These are phyloP conservation scores for Mycena filopes DNA, from an alignment of 768 basidiomycete species.

Conservation along the genomic window DNA sequence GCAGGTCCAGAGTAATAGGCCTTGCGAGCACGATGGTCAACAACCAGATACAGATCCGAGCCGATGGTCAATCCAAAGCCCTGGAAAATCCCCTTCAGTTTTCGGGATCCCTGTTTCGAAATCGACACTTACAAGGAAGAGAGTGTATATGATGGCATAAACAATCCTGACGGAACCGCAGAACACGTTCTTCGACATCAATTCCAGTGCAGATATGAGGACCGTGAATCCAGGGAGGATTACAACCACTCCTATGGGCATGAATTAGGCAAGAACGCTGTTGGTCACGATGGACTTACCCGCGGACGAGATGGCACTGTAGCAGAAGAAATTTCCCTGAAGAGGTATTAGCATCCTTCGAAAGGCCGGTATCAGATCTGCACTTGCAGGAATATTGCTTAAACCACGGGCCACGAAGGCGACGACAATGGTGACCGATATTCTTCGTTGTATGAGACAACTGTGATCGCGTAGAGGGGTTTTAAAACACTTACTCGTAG, in stretches of 20 bases:
- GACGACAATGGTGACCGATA: conserved; percentile 85
- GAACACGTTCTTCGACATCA: conserved; percentile 83
- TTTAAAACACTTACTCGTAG: conserved; percentile 78
- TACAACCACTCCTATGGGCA: conserved; percentile 72
- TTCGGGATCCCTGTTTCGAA: conserved; percentile 1
- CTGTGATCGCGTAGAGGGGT: background rate
- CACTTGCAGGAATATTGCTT: conserved; percentile 66
- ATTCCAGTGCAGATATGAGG: conserved; percentile 75
- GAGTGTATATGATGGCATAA: conserved; percentile 87
- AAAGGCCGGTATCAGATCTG: background rate
- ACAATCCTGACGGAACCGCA: conserved; percentile 87
- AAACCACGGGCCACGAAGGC: conserved; percentile 85
- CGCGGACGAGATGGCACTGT: conserved; percentile 88
- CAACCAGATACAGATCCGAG: conserved; percentile 80
- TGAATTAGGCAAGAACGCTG: background rate
- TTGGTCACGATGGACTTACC: conserved; percentile 46
- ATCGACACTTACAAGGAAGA: conserved; percentile 70
- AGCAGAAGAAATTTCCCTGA: conserved; percentile 81
- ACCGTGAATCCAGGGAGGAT: conserved; percentile 87
- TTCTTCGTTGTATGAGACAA: conserved; percentile 67
- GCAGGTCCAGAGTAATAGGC: conserved; percentile 60
- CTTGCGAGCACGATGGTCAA: conserved; percentile 67
- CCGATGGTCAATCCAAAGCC: conserved; percentile 89
- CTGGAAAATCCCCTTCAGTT: conserved; percentile 45
- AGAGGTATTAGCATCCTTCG: background rate